Percentiles rank a stretch among this genome's conserved stretches.
phyloP scores from a whole-genome alignment of 2,329 filamentous ascomycete genomes.

The Coleophoma crateriformis region DNA sequence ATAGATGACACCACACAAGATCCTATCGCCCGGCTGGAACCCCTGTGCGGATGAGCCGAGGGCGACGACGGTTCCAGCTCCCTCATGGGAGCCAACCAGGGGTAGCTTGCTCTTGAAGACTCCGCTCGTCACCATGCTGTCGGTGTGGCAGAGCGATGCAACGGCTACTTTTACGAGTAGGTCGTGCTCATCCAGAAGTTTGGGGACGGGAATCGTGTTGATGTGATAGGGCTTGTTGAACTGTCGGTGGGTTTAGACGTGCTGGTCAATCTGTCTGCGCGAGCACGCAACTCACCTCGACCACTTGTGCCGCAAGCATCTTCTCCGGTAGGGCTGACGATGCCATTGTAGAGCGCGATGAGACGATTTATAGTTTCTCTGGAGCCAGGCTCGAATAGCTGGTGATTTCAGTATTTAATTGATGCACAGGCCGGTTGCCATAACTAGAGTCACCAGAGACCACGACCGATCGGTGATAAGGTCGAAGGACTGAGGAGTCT shows the following conservation, averaged over 20 bases:
- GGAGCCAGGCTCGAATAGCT: too few relatives aligned
- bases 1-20: conserved; percentile 49
- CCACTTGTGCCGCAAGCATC: conserved; percentile 42
- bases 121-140: conserved; percentile 48
- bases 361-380: background rate
- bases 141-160: conserved; percentile 58
- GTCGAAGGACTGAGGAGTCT: too few relatives aligned
- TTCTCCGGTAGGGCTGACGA: conserved; percentile 29
- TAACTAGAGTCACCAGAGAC: too few relatives aligned
- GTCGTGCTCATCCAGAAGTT: conserved; percentile 38
- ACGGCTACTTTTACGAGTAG: conserved; percentile 56
- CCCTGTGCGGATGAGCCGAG: conserved; percentile 24
- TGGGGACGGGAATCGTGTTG: conserved; percentile 41
- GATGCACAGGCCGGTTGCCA: too few relatives aligned
- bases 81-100: conserved; percentile 39
- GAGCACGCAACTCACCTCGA: conserved; percentile 27
- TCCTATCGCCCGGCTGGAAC: conserved; percentile 29
- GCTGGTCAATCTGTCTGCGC: background rate
- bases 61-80: conserved; percentile 23
- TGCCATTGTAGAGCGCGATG: background rate
- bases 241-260: conserved; percentile 14
- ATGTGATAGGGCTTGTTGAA: conserved; percentile 51
- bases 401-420: too few relatives aligned
- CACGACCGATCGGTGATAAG: too few relatives aligned
- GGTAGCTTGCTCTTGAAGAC: conserved; percentile 42